phyloP scores from a whole-genome alignment of 2,329 filamentous ascomycete genomes.

The Aspergillus flavus region DNA sequence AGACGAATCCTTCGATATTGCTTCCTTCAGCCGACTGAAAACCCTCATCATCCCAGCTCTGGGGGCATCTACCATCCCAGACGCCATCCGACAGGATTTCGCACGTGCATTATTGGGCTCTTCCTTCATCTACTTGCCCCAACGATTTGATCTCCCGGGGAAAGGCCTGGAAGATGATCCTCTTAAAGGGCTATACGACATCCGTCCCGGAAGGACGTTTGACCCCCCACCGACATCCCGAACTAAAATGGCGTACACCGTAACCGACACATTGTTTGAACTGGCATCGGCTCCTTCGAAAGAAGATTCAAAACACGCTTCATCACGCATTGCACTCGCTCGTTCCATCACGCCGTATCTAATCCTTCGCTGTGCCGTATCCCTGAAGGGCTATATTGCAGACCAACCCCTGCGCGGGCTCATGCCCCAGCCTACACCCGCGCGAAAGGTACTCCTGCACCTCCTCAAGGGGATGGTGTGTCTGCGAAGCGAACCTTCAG shows the following conservation, averaged over 20 bases:
- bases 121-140: slow-evolving; percentile 76
- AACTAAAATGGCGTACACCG: slow-evolving; percentile 74
- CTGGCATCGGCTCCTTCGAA: slow-evolving; percentile 60
- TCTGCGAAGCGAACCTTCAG: slow-evolving; percentile 69
- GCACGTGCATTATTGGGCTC: slow-evolving; percentile 76
- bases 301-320: slow-evolving; percentile 25
- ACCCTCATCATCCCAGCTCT: slow-evolving; percentile 72
- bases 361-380: slow-evolving; percentile 77
- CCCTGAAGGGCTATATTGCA: slow-evolving; percentile 81
- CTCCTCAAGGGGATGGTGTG: slow-evolving; percentile 67
- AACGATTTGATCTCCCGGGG: slow-evolving; percentile 62
- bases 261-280: slow-evolving; percentile 76
- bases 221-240: slow-evolving; percentile 67
- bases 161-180: slow-evolving; percentile 50
- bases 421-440: slow-evolving; percentile 83
- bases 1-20: slow-evolving; percentile 82
- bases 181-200: slow-evolving; percentile 64
- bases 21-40: slow-evolving; percentile 68
- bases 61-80: slow-evolving; percentile 65
- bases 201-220: slow-evolving; percentile 72
- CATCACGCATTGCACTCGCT: slow-evolving; percentile 64
- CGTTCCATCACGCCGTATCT: slow-evolving; percentile 77
- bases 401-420: slow-evolving; percentile 87
- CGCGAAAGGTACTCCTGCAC: slow-evolving; percentile 76
- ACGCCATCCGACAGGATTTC: slow-evolving; percentile 69